Evolutionary conservation across 1,284 basidiomycete genomes (phyloP), one percentile per base, ranked within the genome.

Genomic region (Rhodotorula sp.): DNA sequence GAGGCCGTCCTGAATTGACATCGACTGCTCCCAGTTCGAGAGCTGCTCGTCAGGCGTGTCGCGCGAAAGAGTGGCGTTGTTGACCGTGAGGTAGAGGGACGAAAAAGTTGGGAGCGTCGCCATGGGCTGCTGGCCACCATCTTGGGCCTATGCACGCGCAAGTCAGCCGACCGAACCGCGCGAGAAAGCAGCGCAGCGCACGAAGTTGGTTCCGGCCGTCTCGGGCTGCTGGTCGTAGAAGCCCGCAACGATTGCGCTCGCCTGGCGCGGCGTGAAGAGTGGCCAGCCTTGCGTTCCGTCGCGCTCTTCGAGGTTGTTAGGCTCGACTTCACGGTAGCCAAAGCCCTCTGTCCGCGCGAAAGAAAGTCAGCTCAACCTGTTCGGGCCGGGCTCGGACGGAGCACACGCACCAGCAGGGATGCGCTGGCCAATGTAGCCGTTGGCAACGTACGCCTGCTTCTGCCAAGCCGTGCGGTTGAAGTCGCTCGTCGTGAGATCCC

Each of bases 171-270:
- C 10, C 2, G 13, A 0, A 14, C 16, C 7, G 25, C 1, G 1
- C 21, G 7, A 50, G 41, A 27, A 16, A 19, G 4, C 4, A 13
- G 1, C 46, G 9, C 17, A 59, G 57, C 21, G 67, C 65, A 62
- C 62, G 56, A 78, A 80, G 67, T 80, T 80, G 41, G 78, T 79
- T 1, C 76, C 76, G 25, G 55, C 68, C n/a, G 77, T 78, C 41
- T 68, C 42, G 61, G 53, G n/a, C 49, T 78, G 77, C 52, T 58
- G 61, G 67, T 77, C 73, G 63, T 78, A 79, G 65, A 80, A 80
- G 17, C 75, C 75, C 7, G 79, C 79, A 48, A 80, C 68, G 50
- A 74, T 69, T 2, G 73, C 69, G 13, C 71, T 68, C 2, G 73
- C 66, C 61, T 65, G 66, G 19, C 73, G 34, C 21, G 70, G 63